Base-by-base conservation (phyloP, 2,329 filamentous ascomycete species). In the Colletotrichum brevisporum region DNA sequence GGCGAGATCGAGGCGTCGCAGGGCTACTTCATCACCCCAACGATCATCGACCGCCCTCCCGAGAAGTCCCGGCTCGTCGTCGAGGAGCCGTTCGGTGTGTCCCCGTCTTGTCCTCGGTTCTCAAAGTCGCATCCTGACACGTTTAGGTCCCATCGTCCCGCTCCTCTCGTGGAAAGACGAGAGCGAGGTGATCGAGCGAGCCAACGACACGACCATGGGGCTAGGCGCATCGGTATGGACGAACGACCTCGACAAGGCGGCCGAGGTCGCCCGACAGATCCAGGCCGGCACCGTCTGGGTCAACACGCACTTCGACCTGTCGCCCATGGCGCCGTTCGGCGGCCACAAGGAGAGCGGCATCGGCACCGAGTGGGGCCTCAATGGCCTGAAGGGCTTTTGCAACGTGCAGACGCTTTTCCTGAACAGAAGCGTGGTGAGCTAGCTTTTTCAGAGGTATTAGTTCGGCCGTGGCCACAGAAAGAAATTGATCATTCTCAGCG, bases 101-200 rank as follows among this genome's bases (percentile, higher is more conserved):
- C 4, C 6, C 16, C 1, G 8, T 8, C 6, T 6, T 48, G 16
- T 12, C 18, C 45, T 6, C 16, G 8, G 2, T 2, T 24, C 21
- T 48, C 5, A 48, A 9, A 8, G 2, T 31, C 6, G 27, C 1
- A 9, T 31, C 9, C n/a, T n/a, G 45, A 48, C 45, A 8, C 18
- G 8, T 18, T 5, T 41, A 84, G 84, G 85, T 0, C 90, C 91
- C 0, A 88, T 92, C 41, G 83, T 92, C 1, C 90, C 90, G 0
- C 79, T 92, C 8, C 75, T 91, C 63, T 85, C 83, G 36, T 93
- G 89, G 89, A 81, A 80, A 0, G 83, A 86, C 26, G 90, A 92
- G 69, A 84, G 84, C 3, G 89, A 91, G 16, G 88, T 90, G 0
- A 79, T 92, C 41, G 75, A 76, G 2, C 83, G 88, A 5, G 88